A percentile compares a stretch with the other conserved stretches of the same genome.
These are phyloP conservation scores for Fusarium dlaminii DNA, from an alignment of 2,329 filamentous ascomycete genomes.

Conservation along the genomic window DNA sequence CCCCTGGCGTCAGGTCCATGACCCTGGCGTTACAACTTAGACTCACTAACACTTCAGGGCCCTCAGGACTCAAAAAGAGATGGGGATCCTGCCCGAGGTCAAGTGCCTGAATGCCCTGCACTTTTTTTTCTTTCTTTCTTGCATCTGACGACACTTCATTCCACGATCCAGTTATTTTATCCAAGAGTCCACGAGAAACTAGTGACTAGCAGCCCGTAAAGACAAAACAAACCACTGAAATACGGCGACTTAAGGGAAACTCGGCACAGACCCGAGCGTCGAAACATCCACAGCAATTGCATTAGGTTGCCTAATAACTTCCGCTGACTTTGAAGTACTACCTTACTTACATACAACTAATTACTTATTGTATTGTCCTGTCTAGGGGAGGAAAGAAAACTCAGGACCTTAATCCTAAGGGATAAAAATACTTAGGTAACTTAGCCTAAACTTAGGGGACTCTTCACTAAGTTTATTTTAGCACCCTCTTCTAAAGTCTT, in stretches of 20 bases:
- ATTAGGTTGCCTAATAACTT: neutral
- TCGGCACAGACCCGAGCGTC: slow-evolving; percentile 11
- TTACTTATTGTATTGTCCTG: neutral
- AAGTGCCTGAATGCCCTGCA: neutral
- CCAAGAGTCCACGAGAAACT: neutral
- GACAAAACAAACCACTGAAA: slow-evolving; percentile 15
- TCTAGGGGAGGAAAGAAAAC: too few species aligned
- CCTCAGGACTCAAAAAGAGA: neutral
- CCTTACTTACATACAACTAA: neutral
- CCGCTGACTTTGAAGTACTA: neutral
- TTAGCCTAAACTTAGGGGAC: too few species aligned
- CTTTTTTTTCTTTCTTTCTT: neutral
- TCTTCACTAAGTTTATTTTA: too few species aligned
- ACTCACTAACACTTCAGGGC: neutral
- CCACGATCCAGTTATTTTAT: slow-evolving; percentile 14
- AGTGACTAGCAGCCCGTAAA: neutral
- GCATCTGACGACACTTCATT: slow-evolving; percentile 24
- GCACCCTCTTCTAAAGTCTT: too few species aligned
- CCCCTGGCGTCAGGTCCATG: slow-evolving; percentile 33
- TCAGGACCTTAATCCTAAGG: too few species aligned
- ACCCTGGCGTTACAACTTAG: slow-evolving; percentile 24
- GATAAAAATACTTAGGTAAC: too few species aligned
- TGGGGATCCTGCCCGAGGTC: slow-evolving; percentile 1
- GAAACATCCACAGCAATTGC: slow-evolving; percentile 2
- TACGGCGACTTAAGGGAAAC: slow-evolving; percentile 19